Base-by-base conservation (phyloP, 2,329 filamentous ascomycete species). In the Penicillium sp. region DNA sequence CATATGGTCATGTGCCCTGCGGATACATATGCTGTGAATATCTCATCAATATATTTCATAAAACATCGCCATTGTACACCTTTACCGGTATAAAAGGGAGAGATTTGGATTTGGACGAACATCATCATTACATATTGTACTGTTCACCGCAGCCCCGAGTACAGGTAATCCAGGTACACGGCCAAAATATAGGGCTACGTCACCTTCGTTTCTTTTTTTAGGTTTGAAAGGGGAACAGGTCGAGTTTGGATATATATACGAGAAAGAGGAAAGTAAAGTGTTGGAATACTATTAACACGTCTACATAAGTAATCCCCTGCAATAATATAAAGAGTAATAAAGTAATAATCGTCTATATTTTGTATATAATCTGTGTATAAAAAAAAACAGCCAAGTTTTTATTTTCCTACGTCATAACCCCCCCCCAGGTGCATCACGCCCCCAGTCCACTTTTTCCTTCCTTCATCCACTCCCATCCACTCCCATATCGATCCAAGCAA, bases 321-420 rank as follows among this genome's bases (percentile, higher is more conserved):
- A 33, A 11, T 19, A 19, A 19, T 45, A 45, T 44, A n/a, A 3
- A 45, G 5, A 5, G 23, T 8, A 44, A 29, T 44, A 46, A 31
- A 45, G 5, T 9, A 44, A 29, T 44, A 46, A 31, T 11, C n/a
- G n/a, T 21, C 9, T 33, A 15, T 33, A 15, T 33, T 23, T 23
- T 23, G 23, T 23, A 23, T 23, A 23, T 23, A 23, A 23, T 23
- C 10, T 29, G 27, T 33, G 1, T 15, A 33, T 15, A 33, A 15
- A 33, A 6, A 33, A 34, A 34, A 34, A 31, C 21, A n/a, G 31
- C 41, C 46, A 51, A 34, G 52, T 50, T 59, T 60, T 57, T 43
- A 40, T 57, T 47, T 44, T 21, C 65, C 62, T 70, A 72, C 70
- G 70, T 72, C 70, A 72, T 72, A 65, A 55, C 53, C 59, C 63